Evolutionary conservation across 2,329 filamentous ascomycete species (phyloP).

Genomic region (Reticulascus tulasneorum): DNA sequence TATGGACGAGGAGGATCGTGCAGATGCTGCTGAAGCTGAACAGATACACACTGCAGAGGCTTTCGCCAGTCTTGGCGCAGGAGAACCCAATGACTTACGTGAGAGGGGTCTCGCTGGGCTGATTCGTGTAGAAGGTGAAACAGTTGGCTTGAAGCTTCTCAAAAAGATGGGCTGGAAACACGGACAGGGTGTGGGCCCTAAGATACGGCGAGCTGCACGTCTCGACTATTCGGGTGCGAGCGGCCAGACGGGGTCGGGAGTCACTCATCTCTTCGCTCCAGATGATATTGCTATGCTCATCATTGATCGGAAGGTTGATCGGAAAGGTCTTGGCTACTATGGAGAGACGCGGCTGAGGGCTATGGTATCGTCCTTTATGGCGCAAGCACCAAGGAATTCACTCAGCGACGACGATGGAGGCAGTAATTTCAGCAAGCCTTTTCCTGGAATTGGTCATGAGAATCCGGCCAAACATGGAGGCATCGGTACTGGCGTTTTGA

Average conservation of each 20-base stretch:
- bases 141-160: conserved; percentile 79
- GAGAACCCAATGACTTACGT: conserved; percentile 35
- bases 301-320: conserved; percentile 62
- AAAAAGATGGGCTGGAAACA: conserved; percentile 95
- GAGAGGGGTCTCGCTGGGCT: conserved; percentile 63
- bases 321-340: conserved; percentile 65
- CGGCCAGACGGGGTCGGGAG: conserved; percentile 33
- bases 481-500: conserved; percentile 83
- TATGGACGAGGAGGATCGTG: conserved; percentile 96
- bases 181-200: conserved; percentile 89
- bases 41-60: conserved; percentile 67
- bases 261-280: conserved; percentile 77
- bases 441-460: too few relatives aligned
- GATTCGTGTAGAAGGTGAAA: conserved; percentile 70
- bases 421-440: too few relatives aligned
- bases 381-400: too few relatives aligned
- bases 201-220: conserved; percentile 69
- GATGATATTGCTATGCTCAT: conserved; percentile 69
- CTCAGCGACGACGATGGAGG: too few relatives aligned
- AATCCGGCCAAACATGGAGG: conserved; percentile 52
- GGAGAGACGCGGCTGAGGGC: conserved; percentile 52
- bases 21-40: conserved; percentile 75
- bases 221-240: conserved; percentile 45
- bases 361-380: too few relatives aligned
- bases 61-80: conserved; percentile 71